These are phyloP conservation scores for Plasmodium coatneyi DNA, from an alignment of 169 alveolate genomes.

Conservation along the genomic window DNA sequence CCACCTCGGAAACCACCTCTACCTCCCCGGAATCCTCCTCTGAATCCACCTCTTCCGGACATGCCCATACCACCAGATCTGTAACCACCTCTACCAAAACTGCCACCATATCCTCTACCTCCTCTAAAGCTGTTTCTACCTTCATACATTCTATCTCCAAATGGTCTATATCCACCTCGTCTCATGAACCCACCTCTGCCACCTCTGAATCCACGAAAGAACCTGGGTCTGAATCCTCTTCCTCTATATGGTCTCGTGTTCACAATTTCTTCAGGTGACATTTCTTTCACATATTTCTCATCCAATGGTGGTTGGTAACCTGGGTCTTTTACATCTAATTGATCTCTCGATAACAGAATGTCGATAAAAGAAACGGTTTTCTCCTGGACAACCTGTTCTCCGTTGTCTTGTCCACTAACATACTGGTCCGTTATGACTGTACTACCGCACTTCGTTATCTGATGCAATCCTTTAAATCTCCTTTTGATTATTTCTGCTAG, in stretches of 20 bases:
- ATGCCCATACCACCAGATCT: conserved; percentile 63
- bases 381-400: conserved; percentile 82
- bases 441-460: conserved; percentile 83
- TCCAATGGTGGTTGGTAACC: conserved; percentile 89
- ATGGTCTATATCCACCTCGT: conserved; percentile 75
- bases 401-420: conserved; percentile 88
- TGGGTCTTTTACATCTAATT: conserved; percentile 77
- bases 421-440: conserved; percentile 82
- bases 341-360: conserved; percentile 80
- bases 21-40: conserved; percentile 76
- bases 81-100: conserved; percentile 75
- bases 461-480: conserved; percentile 89
- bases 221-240: conserved; percentile 74
- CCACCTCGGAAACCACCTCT: conserved; percentile 77
- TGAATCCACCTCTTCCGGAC: conserved; percentile 77
- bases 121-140: conserved; percentile 73
- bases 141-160: conserved; percentile 72
- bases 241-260: conserved; percentile 72
- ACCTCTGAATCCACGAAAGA: conserved; percentile 73
- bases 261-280: conserved; percentile 76
- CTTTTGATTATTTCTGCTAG: conserved; percentile 90
- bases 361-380: conserved; percentile 85
- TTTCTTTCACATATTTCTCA: conserved; percentile 82
- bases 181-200: conserved; percentile 75
- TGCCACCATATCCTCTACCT: conserved; percentile 76